These are phyloP conservation scores for Fusarium humuli DNA, from an alignment of 2,329 filamentous ascomycete genomes.

Conservation along the genomic window DNA sequence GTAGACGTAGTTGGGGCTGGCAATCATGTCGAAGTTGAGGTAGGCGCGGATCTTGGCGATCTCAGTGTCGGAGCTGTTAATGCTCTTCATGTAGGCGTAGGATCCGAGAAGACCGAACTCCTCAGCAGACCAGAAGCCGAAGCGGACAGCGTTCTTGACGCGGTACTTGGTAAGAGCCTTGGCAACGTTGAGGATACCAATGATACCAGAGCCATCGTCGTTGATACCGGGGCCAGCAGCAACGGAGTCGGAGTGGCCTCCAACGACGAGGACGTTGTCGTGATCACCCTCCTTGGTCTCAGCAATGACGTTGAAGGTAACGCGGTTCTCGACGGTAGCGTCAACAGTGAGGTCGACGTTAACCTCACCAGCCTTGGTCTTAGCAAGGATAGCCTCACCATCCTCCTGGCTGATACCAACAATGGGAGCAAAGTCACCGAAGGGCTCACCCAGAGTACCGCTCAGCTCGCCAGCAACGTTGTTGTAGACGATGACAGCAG, in stretches of 20 bases:
- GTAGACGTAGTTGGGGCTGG: constrained; percentile 62
- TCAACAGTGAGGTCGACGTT: constrained; percentile 56
- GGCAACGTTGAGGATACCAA: constrained; percentile 60
- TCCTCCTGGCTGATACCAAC: constrained; percentile 64
- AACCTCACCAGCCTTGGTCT: constrained; percentile 50
- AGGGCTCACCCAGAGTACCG: constrained; percentile 67
- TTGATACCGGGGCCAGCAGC: constrained; percentile 69
- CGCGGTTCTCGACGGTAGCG: constrained; percentile 59
- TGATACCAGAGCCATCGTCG: constrained; percentile 69
- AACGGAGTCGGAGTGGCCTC: constrained; percentile 62
- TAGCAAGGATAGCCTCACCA: constrained; percentile 51
- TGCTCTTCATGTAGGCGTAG: constrained; percentile 59
- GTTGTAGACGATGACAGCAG: constrained; percentile 71
- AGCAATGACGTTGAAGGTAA: constrained; percentile 63
- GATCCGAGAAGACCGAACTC: constrained; percentile 63
- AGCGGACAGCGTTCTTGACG: constrained; percentile 62
- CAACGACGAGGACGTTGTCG: constrained; percentile 61
- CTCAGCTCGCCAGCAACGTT: constrained; percentile 63
- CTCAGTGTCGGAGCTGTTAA: constrained; percentile 57
- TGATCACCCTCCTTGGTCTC: constrained; percentile 62
- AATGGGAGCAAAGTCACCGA: constrained; percentile 61
- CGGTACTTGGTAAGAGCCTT: constrained; percentile 56
- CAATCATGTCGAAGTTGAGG: constrained; percentile 69
- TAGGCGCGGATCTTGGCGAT: constrained; percentile 64
- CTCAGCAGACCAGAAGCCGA: constrained; percentile 65